Base-by-base conservation (phyloP, 768 basidiomycete genomes). In the Boletus huronensis region DNA sequence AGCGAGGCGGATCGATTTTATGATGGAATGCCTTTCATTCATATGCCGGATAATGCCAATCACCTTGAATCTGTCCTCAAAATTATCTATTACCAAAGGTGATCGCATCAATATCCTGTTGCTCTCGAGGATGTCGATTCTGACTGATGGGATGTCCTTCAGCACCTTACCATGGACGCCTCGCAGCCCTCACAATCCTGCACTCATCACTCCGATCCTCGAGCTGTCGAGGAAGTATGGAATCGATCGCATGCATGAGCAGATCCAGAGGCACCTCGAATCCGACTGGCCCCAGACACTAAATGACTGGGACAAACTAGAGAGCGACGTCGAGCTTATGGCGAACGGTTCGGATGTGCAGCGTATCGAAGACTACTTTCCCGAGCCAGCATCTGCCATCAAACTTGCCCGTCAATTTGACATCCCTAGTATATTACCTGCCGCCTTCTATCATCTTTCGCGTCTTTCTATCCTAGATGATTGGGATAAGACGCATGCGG, bases 381-480 rank as follows among this genome's bases (percentile, higher is more conserved):
- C 59, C 5, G 63, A 70, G 35, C 69, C 69, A 0, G 64, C 40
- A 2, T 38, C 67, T 16, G 71, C 75, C 6, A 77, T 81, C 48
- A 53, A 65, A 32, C 74, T 82, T 32, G 79, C 77, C 0, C 72
- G 71, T 42, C 70, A 73, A 32, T 76, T 68, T 46, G 65, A 72
- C 50, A 62, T 80, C 16, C 71, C 68, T 17, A 64, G 69, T 17
- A 64, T 77, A 19, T 69, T 82, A 4, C 81, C 80, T 0, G 79
- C 79, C 58, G 74, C 76, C 0, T 80, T 74, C 60, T 81, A 82
- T 64, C 77, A 77, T 63, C 66, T 80, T 36, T 77, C 78, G 1
- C 58, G 58, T 19, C 42, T 65, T 23, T 53, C 57, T 3, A 53
- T 58, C 32, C 29, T 40, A 14, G 61, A 65, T 11, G 63, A 64